Evolutionary conservation across 176 grass and related monocot genomes (phyloP), one percentile per base, ranked within the genome.

Genomic region (Eleusine indica): DNA sequence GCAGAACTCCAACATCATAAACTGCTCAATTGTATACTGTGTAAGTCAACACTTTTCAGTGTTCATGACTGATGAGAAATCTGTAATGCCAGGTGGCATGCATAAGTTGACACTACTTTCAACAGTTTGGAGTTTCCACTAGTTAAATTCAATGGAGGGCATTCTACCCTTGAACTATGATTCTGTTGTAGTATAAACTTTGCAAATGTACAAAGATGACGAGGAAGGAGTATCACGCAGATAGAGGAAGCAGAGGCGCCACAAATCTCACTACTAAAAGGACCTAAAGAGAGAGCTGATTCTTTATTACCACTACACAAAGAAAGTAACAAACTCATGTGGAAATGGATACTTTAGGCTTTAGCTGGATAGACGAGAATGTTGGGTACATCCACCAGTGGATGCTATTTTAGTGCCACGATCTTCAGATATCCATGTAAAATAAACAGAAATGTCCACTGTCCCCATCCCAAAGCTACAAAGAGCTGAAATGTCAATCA

Each of bases 361-460:
- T 47, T 60, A 81, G 78, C 48, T 87, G 62, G 48, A 58, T 12
- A 81, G 49, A 32, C 17, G 7, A n/a, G 10, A 28, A 3, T 52
- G 73, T n/a, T 66, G 47, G 57, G 67, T 32, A 41, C 4, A 83
- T 75, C 42, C 60, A 74, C 60, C 21, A 77, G 22, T 29, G 18
- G 74, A 60, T 70, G 52, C 40, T 62, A 78, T 8, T 43, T 52
- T 37, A 37, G 30, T 69, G 38, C 7, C 38, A 69, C 43, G 52
- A 17, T 66, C 25, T 37, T 54, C 7, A 14, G 28, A 68, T 68
- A 71, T 78, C 25, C 21, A 5, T 19, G 18, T 63, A 74, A 54
- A 37, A 21, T 7, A n/a, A 14, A 63, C 2, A 5, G 1, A 71
- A 64, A 40, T 9, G 42, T 61, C 35, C 35, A n/a, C 16, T 48